These are phyloP conservation scores for Nasturtium officinale DNA, from an alignment of 345 rosid genomes.

Conservation along the genomic window DNA sequence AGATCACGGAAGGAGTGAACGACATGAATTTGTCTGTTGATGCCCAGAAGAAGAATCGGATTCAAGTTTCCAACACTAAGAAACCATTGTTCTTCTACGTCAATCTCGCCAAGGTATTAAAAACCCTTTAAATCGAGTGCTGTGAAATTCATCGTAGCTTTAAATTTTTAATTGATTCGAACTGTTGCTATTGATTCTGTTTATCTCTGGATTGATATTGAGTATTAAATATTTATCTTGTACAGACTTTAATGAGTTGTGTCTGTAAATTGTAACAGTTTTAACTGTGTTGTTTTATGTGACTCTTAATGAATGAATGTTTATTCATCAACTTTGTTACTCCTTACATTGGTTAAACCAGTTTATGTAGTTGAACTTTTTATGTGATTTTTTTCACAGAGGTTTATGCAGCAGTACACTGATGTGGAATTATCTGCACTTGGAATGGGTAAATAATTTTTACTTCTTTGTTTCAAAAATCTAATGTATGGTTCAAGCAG, in stretches of 20 bases:
- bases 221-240: background rate
- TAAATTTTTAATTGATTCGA: background rate
- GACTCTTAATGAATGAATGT: too few species aligned
- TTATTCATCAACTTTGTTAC: background rate
- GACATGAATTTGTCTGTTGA: constrained; percentile 57
- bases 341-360: background rate
- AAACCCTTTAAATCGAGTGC: background rate
- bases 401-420: constrained; percentile 87
- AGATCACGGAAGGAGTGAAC: constrained; percentile 68
- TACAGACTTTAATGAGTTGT: background rate
- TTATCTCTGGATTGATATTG: background rate
- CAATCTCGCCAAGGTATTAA: constrained; percentile 86
- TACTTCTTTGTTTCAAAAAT: constrained; percentile 6
- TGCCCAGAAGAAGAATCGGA: constrained; percentile 73
- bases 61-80: constrained; percentile 95
- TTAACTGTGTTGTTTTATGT: too few species aligned
- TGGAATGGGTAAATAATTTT: constrained; percentile 82
- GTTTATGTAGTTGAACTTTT: background rate
- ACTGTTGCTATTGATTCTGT: background rate
- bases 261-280: constrained; percentile 6
- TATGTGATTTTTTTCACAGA: constrained; percentile 49
- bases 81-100: constrained; percentile 93
- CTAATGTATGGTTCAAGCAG: constrained; percentile 9
- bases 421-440: constrained; percentile 95
- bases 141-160: background rate